Base-by-base conservation (phyloP, 2,329 filamentous ascomycete genomes). In the Penicillium brasilianum region DNA sequence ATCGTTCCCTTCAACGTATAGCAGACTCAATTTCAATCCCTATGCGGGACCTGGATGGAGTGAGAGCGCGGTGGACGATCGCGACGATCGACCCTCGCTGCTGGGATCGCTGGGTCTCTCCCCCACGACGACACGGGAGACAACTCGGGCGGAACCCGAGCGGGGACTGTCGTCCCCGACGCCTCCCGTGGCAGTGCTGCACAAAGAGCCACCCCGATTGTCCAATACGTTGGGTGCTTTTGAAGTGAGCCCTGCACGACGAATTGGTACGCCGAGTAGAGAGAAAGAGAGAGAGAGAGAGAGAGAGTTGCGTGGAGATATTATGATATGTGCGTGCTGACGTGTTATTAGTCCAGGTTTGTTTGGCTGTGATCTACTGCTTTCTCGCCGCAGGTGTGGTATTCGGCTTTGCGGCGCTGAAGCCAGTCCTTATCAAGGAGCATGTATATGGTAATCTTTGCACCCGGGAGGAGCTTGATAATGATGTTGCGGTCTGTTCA, bases 401-500 rank as follows among this genome's bases (percentile, higher is more conserved):
- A 18, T 95, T 95, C 76, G 91, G 91, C 37, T 95, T 92, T 76
- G 91, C 91, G 25, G 91, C 92, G 13, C 81, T 96, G 65, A 96
- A 95, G 74, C 90, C 91, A 0, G 87, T 95, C 14, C 81, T 95
- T 36, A 88, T 93, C 63, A 77, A 81, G n/a, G 88, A 93, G 74
- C 87, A 87, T 8, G 89, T 91, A 16, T 93, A 94, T 76, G 81
- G 82, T 54, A 82, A 89, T 53, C 76, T 83, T 37, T 94, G 91
- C 72, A 82, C 83, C 22, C 65, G 78, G 49, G 74, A 82, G 55
- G 83, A 84, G 70, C 65, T 85, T 25, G 73, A 81, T 7, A 71
- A 79, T 4, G 77, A 76, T 36, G 79, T 83, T 0, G 75, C 78
- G 61, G 81, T 85, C 22, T 88, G 85, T 71, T 84, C 82, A 64